These are phyloP conservation scores for Candida pseudoviswanathii DNA, from an alignment of 1,139 yeast genomes.

Conservation along the genomic window DNA sequence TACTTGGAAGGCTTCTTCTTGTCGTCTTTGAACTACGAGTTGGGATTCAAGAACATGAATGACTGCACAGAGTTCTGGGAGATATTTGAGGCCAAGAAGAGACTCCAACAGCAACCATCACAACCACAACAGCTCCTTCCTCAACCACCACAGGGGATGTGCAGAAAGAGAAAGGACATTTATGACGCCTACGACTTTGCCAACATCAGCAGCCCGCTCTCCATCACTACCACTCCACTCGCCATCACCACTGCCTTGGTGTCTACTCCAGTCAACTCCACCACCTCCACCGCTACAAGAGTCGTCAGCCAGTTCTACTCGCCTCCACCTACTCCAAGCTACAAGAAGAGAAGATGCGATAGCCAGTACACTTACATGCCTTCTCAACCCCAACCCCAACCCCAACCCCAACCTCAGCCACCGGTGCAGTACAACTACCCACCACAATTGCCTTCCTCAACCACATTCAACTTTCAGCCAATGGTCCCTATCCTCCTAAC, in stretches of 20 bases:
- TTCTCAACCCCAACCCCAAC: neutral
- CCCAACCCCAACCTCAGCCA: conserved; percentile 1
- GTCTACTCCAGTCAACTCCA: conserved; percentile 3
- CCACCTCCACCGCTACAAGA: neutral
- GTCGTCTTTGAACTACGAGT: conserved; percentile 29
- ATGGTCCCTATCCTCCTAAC: conserved; percentile 3
- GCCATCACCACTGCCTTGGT: conserved; percentile 1
- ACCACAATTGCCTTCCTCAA: neutral
- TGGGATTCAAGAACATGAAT: conserved; percentile 27
- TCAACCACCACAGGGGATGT: neutral
- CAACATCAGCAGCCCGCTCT: neutral
- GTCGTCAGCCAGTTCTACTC: neutral
- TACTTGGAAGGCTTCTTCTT: conserved; percentile 35
- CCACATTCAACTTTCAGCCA: neutral
- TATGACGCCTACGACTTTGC: neutral
- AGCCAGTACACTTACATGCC: conserved; percentile 1
- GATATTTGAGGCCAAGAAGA: conserved; percentile 8
- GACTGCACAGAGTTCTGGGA: conserved; percentile 30
- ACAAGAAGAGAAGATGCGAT: conserved; percentile 3
- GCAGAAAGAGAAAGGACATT: neutral
- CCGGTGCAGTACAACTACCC: neutral
- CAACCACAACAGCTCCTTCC: conserved; percentile 6
- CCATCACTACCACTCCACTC: neutral
- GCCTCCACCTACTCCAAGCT: neutral
- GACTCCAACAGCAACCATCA: conserved; percentile 2